Conservation (phyloP, 768 basidiomycete genomes). For the Hypholoma sublateritium region DNA sequence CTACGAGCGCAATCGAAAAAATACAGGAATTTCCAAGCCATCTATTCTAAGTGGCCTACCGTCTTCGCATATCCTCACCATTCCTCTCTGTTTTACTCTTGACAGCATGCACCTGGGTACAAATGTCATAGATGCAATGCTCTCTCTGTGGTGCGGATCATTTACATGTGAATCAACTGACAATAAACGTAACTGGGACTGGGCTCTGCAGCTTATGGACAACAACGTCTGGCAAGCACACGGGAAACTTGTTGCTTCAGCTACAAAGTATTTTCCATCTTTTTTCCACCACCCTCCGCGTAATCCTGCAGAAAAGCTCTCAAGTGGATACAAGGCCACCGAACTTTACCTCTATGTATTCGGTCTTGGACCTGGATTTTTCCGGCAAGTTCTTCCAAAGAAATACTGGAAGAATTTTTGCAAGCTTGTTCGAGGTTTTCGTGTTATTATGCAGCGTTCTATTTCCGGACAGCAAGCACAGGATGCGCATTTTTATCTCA, state of each 20-base stretch:
- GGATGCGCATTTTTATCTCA: constrained; percentile 20
- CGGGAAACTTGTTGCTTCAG: constrained; percentile 11
- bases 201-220: constrained; percentile 27
- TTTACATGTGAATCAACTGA: constrained; percentile 21
- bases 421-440: constrained; percentile 25
- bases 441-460: constrained; percentile 22
- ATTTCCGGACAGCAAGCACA: constrained; percentile 21
- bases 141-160: constrained; percentile 31
- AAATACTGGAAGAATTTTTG: constrained; percentile 31
- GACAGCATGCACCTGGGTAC: constrained; percentile 34
- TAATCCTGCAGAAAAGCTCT: constrained; percentile 29
- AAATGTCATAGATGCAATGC: constrained; percentile 28
- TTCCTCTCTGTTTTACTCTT: constrained; percentile 24
- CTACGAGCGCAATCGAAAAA: constrained; percentile 19
- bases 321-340: constrained; percentile 37
- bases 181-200: constrained; percentile 23
- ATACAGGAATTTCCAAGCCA: constrained; percentile 35
- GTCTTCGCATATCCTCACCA: constrained; percentile 17
- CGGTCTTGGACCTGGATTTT: constrained; percentile 33
- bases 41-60: constrained; percentile 24
- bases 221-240: constrained; percentile 29
- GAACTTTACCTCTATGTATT: constrained; percentile 33
- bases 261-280: constrained; percentile 21
- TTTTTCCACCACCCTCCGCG: constrained; percentile 26
- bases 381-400: constrained; percentile 25